Percentiles rank a stretch among this genome's conserved stretches.
Conservation (phyloP, 495 filamentous ascomycete species). For the Podospora australis region DNA sequence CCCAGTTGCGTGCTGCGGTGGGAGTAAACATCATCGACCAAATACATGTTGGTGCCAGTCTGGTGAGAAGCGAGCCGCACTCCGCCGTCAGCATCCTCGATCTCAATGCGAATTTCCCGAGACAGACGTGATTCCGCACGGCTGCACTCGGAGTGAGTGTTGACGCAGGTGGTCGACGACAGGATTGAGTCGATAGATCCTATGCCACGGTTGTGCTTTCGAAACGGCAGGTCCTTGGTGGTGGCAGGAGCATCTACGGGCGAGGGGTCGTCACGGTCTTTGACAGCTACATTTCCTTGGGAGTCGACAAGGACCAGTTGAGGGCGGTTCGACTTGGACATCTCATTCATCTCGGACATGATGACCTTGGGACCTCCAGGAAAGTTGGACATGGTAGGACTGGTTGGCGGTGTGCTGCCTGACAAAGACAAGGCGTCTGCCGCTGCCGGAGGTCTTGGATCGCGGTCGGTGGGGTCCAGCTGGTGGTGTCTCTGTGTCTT, state of each 20-base stretch:
- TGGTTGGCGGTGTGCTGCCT: slow-evolving; percentile 25
- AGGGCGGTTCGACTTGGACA: slow-evolving; percentile 9
- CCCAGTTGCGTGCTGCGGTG: slow-evolving; percentile 4
- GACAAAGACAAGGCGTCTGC: slow-evolving; percentile 21
- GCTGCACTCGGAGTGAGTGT: slow-evolving; percentile 28
- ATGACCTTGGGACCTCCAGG: slow-evolving; percentile 5
- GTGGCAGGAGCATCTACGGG: slow-evolving; percentile 2
- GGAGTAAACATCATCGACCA: slow-evolving; percentile 3
- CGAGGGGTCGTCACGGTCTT: slow-evolving; percentile 2
- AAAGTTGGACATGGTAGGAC: slow-evolving; percentile 17
- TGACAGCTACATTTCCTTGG: slow-evolving; percentile 4
- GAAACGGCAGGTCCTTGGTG: slow-evolving; percentile 15
- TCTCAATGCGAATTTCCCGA: slow-evolving; percentile 14
- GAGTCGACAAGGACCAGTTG: slow-evolving; percentile 10
- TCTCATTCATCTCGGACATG: slow-evolving; percentile 11
- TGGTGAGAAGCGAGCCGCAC: neutral
- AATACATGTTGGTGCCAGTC: slow-evolving; percentile 3
- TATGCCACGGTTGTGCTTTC: slow-evolving; percentile 22
- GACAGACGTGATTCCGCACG: slow-evolving; percentile 26
- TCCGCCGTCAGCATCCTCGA: slow-evolving; percentile 11
- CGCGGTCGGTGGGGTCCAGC: slow-evolving; percentile 4
- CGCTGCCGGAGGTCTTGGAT: slow-evolving; percentile 5
- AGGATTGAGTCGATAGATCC: slow-evolving; percentile 29
- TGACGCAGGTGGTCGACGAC: slow-evolving; percentile 28
- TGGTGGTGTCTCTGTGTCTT: neutral